Evolutionary conservation across 441 rosid species (phyloP).

Genomic region (Gossypium davidsonii): DNA sequence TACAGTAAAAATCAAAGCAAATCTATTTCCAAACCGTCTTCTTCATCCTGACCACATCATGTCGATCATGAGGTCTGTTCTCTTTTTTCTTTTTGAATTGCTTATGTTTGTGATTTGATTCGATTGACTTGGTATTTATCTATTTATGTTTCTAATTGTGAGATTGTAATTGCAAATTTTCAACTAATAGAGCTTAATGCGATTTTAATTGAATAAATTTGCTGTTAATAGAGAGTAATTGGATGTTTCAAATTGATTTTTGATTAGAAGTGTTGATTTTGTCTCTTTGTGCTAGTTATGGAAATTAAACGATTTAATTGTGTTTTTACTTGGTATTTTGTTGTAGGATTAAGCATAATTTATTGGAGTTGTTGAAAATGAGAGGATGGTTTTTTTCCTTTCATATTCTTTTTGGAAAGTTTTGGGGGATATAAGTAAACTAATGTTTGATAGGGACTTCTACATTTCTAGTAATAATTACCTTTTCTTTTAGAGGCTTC

Average conservation of each 20-base stretch:
- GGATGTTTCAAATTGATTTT: background rate
- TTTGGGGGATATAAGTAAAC: background rate
- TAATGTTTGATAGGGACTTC: background rate
- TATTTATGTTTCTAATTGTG: conserved; percentile 11
- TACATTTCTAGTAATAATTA: background rate
- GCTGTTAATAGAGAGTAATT: background rate
- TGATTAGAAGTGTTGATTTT: background rate
- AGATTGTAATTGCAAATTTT: background rate
- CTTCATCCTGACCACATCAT: conserved; percentile 59
- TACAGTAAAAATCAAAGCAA: too few species aligned
- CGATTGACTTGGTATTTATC: background rate
- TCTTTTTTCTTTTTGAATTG: background rate
- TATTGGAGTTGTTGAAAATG: background rate
- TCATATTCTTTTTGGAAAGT: background rate
- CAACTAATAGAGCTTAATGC: background rate
- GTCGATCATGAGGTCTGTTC: conserved; percentile 67
- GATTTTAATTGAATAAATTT: background rate
- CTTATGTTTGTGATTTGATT: background rate
- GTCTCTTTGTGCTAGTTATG: background rate
- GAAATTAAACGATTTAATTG: background rate
- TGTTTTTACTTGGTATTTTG: background rate
- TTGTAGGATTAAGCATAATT: background rate
- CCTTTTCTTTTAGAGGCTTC: background rate
- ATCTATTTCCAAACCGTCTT: conserved; percentile 47
- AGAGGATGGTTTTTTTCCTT: background rate